Evolutionary conservation across 169 alveolate species (phyloP), one percentile per base, ranked within the genome.

Genomic region (Amoebophrya sp.): DNA sequence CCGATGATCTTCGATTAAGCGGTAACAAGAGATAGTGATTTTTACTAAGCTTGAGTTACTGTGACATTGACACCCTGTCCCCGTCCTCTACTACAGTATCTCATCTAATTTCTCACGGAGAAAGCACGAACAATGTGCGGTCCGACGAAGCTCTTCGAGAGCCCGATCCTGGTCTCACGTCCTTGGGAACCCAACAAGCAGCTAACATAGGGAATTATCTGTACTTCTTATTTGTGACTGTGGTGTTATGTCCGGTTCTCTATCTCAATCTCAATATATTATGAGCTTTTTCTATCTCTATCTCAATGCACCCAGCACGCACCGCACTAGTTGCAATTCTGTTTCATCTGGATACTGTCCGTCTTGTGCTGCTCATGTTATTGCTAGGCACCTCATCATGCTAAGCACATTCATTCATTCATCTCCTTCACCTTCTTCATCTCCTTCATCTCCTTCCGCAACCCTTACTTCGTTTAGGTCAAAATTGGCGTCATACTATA

Each of bases 171-270:
- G 33, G 83, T 26, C 83, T 65, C 2, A 65, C 83, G 39, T 26
- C 83, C 38, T 36, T 65, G 39, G 83, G 83, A 1, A 6, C 12
- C 2, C 83, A 65, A 36, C 83, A 65, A 36, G 2, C 83, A 1
- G 83, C 83, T 26, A 65, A 65, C 83, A 65, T 65, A 1, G 83
- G 83, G 33, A 65, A 65, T 65, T 65, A 65, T 26, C 83, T 65
- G 83, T 65, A 65, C 2, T 65, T 18, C 10, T 26, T 12, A 26
- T 12, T 47, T 47, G 65, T 47, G 65, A 12, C 18, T 47, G 29
- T 47, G 29, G 65, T 6, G 18, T 47, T 47, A n/a, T n/a, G n/a
- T n/a, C n/a, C n/a, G n/a, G n/a, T n/a, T n/a, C n/a, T n/a, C n/a
- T n/a, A n/a, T n/a, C n/a, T n/a, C n/a, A n/a, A n/a, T n/a, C n/a